A percentile compares a stretch with the other conserved stretches of the same genome.
Conservation (phyloP, 306 rosid genomes). For the Prunus campanulata region DNA sequence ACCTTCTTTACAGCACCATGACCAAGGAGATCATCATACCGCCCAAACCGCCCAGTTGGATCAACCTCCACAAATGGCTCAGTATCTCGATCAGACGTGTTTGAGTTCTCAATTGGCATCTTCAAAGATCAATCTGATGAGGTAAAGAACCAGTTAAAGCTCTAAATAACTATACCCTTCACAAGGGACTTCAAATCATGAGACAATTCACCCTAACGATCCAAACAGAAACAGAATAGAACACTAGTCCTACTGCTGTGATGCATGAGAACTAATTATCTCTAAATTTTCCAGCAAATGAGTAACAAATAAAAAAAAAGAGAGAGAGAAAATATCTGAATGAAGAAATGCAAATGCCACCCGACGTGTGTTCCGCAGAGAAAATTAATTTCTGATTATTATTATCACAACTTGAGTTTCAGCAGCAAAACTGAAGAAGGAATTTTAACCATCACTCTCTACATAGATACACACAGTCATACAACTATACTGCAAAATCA, state of each 20-base stretch:
- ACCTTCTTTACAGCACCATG: constrained; percentile 86
- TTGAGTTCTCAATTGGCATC: constrained; percentile 66
- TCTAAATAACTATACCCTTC: background rate
- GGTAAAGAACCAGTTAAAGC: background rate
- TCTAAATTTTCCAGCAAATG: background rate
- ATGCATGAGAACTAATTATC: background rate
- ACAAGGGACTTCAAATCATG: background rate
- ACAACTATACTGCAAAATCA: background rate
- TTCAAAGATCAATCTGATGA: constrained; percentile 27
- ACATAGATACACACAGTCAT: background rate
- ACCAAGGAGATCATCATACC: constrained; percentile 73
- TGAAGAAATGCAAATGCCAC: background rate
- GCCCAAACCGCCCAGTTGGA: constrained; percentile 80
- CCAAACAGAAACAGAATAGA: background rate
- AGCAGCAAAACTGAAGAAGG: background rate
- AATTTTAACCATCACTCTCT: background rate
- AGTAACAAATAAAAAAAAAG: background rate
- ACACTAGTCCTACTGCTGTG: background rate
- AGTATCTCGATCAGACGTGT: constrained; percentile 35
- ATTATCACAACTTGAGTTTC: background rate
- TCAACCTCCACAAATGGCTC: constrained; percentile 83
- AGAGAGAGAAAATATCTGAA: background rate
- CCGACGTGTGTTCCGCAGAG: background rate
- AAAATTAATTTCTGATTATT: background rate
- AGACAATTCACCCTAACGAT: background rate